phyloP scores from a whole-genome alignment of 2,329 filamentous ascomycete species.

The Colletotrichum noveboracense region DNA sequence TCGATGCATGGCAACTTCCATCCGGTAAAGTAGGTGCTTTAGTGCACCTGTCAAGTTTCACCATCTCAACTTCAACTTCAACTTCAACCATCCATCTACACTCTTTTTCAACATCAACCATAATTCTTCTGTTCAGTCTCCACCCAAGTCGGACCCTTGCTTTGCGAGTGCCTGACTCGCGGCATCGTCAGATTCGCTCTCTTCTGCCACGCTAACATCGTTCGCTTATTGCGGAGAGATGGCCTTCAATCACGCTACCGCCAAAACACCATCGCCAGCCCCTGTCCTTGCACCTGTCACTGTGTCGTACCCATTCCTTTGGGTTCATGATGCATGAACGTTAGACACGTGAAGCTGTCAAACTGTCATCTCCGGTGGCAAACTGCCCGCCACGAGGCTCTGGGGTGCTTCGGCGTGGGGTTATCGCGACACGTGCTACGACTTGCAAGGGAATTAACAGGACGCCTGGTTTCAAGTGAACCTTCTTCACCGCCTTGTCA shows the following conservation, averaged over 20 bases:
- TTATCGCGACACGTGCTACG: not conserved
- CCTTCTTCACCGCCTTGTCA: not conserved
- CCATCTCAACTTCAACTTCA: not conserved
- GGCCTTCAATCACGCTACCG: not conserved
- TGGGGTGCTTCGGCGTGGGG: not conserved
- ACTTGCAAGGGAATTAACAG: not conserved
- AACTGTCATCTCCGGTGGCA: not conserved
- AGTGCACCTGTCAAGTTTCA: not conserved
- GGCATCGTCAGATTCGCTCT: not conserved
- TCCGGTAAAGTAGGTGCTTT: not conserved
- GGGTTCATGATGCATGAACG: not conserved
- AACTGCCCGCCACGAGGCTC: not conserved
- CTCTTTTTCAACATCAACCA: not conserved
- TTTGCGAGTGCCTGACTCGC: not conserved
- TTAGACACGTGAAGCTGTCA: not conserved
- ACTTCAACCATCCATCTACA: not conserved
- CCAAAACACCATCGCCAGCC: not conserved
- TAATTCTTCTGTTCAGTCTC: not conserved
- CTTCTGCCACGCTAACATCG: not conserved
- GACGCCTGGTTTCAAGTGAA: not conserved
- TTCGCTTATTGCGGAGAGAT: not conserved
- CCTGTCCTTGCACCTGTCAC: not conserved
- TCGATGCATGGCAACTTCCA: not conserved
- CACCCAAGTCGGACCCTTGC: not conserved
- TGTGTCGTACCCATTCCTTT: not conserved